phyloP scores from a whole-genome alignment of 2,329 filamentous ascomycete genomes.

The Clathrospora elynae region DNA sequence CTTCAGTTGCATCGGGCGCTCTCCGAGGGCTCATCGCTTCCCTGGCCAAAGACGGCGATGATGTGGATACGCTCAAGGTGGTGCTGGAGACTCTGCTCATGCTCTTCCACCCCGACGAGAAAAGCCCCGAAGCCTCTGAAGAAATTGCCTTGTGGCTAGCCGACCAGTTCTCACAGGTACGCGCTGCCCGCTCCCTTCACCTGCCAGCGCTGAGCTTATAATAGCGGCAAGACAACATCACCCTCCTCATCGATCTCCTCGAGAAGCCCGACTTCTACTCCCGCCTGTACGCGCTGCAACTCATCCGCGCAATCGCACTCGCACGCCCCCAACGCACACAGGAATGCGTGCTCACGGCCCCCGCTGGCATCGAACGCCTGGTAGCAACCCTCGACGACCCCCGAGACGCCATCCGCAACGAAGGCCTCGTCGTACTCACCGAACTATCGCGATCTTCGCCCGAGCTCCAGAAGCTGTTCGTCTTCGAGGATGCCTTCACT shows the following conservation, averaged over 20 bases:
- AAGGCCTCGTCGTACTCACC: constrained; percentile 81
- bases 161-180: constrained; percentile 92
- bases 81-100: constrained; percentile 93
- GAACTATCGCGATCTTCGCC: constrained; percentile 83
- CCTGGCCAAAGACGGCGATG: constrained; percentile 84
- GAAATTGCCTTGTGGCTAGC: constrained; percentile 96
- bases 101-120: constrained; percentile 76
- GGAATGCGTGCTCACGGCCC: constrained; percentile 89
- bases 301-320: constrained; percentile 82
- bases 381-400: constrained; percentile 83
- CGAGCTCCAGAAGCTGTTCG: constrained; percentile 93
- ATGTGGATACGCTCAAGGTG: constrained; percentile 95
- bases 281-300: constrained; percentile 85
- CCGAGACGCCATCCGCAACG: constrained; percentile 84
- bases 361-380: constrained; percentile 83
- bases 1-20: constrained; percentile 92
- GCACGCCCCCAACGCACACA: constrained; percentile 90
- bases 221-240: constrained; percentile 92
- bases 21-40: constrained; percentile 84
- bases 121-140: constrained; percentile 84
- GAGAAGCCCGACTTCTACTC: constrained; percentile 88
- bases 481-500: constrained; percentile 93
- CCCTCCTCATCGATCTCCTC: constrained; percentile 83
- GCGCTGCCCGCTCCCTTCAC: constrained; percentile 23
- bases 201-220: constrained; percentile 57